Evolutionary conservation across 495 filamentous ascomycete genomes (phyloP), one percentile per base, ranked within the genome.

Genomic region (Aspergillus indologenus): DNA sequence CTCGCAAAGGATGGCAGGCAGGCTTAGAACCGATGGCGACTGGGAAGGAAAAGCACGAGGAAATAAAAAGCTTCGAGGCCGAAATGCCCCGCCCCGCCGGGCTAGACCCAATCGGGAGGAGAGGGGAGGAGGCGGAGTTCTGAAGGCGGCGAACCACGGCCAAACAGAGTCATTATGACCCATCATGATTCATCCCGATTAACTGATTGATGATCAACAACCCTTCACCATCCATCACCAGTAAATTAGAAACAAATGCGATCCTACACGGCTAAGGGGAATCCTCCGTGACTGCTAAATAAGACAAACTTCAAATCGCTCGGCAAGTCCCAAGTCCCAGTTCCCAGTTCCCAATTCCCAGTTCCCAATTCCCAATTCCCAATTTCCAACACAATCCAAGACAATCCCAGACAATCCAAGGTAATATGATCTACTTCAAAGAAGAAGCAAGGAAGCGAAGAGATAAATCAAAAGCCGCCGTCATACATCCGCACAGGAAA

Each of bases 31-130:
- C 18, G 34, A 31, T 40, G 26, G 6, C 48, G 31, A 44, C 53
- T 49, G 47, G 9, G 57, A 57, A 60, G 50, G 57, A 59, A 43
- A 54, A 58, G 31, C n/a, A 40, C 45, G 46, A 58, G 23, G 48
- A 51, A 51, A 51, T 51, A 51, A 63, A 64, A 64, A 61, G 56
- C 52, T 54, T 54, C 44, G 21, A 45, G 51, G 23, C 34, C 26
- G 53, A 40, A 40, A 40, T 19, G 49, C 57, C 58, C 47, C 53
- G 45, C 50, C 59, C 34, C 49, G 54, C 54, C 34, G 54, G 53
- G 45, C 63, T 68, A 68, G 52, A 21, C 63, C 58, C 51, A 57
- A 68, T 66, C 31, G 34, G 60, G 66, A 50, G 55, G 4, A 29
- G 9, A n/a, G n/a, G n/a, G n/a, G n/a, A n/a, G n/a, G n/a, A n/a